These are phyloP conservation scores for Colletotrichum euphorbiae DNA, from an alignment of 2,329 filamentous ascomycete species.

Conservation along the genomic window DNA sequence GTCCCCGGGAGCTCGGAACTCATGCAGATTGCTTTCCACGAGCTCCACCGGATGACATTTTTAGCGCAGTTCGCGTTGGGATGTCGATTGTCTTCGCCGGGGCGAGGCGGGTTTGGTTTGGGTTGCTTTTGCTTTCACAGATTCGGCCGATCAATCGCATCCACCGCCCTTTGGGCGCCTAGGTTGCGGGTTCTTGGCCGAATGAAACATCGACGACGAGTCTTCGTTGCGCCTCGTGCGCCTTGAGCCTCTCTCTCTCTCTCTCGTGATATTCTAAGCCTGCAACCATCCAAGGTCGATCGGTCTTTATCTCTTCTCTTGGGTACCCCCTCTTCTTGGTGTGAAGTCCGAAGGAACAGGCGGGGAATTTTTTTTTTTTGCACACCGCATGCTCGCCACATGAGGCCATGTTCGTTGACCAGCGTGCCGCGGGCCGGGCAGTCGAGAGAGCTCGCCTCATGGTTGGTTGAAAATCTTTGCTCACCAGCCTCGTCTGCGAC, in stretches of 20 bases:
- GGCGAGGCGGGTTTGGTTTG: background rate
- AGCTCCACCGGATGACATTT: conserved; percentile 31
- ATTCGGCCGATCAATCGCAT: conserved; percentile 35
- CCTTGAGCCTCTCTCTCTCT: conserved; percentile 18
- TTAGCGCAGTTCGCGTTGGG: conserved; percentile 35
- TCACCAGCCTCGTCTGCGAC: conserved; percentile 8
- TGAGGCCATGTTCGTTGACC: conserved; percentile 14
- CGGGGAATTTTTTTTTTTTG: background rate
- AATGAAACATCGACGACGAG: conserved; percentile 38
- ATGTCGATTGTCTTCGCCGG: conserved; percentile 14
- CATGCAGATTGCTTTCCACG: conserved; percentile 28
- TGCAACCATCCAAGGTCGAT: background rate
- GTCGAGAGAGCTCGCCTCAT: background rate
- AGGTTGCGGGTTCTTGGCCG: conserved; percentile 26
- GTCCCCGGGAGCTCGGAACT: conserved; percentile 31
- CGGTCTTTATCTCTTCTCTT: background rate
- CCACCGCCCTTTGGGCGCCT: conserved; percentile 27
- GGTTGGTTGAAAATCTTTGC: conserved; percentile 19
- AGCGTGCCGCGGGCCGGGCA: background rate
- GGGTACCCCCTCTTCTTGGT: conserved; percentile 13
- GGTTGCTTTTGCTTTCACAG: background rate
- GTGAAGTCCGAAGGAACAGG: background rate
- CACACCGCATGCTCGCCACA: conserved; percentile 16
- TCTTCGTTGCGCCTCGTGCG: background rate
- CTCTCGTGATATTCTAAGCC: conserved; percentile 2